A percentile compares a stretch with the other conserved stretches of the same genome.
Evolutionary conservation across 345 rosid species (phyloP).

Genomic region (Clarkia xantiana): DNA sequence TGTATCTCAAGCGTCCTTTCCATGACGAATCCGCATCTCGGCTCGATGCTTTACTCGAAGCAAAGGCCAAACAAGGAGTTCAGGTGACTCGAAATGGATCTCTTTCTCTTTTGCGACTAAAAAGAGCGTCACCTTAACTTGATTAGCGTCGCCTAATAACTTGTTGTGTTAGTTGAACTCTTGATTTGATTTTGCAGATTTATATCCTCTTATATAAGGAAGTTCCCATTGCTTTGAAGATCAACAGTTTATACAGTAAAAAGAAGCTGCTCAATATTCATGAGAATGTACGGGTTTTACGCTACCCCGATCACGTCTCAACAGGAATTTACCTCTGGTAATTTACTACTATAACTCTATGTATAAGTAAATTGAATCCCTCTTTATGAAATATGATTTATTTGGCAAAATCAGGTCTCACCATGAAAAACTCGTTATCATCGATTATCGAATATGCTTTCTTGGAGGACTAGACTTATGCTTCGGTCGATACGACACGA

Average conservation of each 20-base stretch:
- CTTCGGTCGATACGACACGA: constrained; percentile 79
- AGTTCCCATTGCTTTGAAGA: constrained; percentile 75
- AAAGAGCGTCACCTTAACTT: no score
- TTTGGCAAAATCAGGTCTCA: constrained; percentile 55
- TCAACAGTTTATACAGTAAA: constrained; percentile 77
- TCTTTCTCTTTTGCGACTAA: background rate
- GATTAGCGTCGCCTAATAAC: no score
- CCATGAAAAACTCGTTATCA: constrained; percentile 80
- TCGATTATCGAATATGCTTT: constrained; percentile 71
- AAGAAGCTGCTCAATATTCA: constrained; percentile 63
- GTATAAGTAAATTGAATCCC: no score
- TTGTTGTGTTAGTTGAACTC: background rate
- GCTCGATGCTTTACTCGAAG: constrained; percentile 68
- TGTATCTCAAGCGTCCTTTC: constrained; percentile 86
- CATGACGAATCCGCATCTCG: constrained; percentile 36
- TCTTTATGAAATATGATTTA: constrained; percentile 6
- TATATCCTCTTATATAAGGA: constrained; percentile 87
- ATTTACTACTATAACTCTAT: no score
- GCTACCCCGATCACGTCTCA: constrained; percentile 77
- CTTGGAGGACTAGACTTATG: constrained; percentile 91
- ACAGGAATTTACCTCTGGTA: constrained; percentile 80
- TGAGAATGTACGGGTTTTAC: constrained; percentile 70
- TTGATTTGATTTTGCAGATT: constrained; percentile 33
- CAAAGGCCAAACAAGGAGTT: constrained; percentile 80
- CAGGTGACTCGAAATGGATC: constrained; percentile 28